Conservation (phyloP, 805 yeast genomes). For the Cyberlindnera lachancei region DNA sequence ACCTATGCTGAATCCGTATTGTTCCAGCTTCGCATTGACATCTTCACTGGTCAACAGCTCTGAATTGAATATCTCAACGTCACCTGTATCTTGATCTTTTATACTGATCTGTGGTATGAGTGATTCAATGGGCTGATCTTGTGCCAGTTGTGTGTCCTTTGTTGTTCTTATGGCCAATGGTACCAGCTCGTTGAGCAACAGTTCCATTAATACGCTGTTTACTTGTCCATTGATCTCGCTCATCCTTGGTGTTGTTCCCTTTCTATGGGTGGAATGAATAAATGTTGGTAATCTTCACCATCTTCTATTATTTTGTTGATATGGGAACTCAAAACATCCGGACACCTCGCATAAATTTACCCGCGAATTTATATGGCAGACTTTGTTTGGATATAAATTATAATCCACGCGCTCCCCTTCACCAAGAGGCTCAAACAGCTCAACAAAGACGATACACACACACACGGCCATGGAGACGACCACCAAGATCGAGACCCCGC, state of each 20-base stretch:
- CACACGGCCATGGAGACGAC: neutral
- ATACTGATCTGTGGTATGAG: constrained; percentile 9
- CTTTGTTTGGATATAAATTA: neutral
- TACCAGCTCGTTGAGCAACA: constrained; percentile 67
- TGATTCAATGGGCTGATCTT: constrained; percentile 7
- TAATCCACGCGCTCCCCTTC: neutral
- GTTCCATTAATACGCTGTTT: constrained; percentile 49
- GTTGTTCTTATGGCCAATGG: constrained; percentile 66
- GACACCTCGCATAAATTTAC: too few species aligned
- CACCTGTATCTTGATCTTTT: constrained; percentile 29
- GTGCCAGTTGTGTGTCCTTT: constrained; percentile 28
- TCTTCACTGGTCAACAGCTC: constrained; percentile 36
- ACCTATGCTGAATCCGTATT: constrained; percentile 67
- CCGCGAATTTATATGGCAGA: neutral
- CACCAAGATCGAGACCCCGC: neutral
- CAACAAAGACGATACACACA: too few species aligned
- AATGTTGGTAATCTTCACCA: too few species aligned
- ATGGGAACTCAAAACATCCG: too few species aligned
- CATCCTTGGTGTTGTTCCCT: too few species aligned
- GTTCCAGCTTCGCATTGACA: constrained; percentile 53
- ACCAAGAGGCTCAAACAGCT: too few species aligned
- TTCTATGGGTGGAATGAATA: too few species aligned
- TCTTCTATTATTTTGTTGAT: too few species aligned
- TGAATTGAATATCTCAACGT: constrained; percentile 32
- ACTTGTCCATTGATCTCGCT: constrained; percentile 24